These are phyloP conservation scores for Neopestalotiopsis sp. DNA, from an alignment of 2,329 filamentous ascomycete species.

Conservation along the genomic window DNA sequence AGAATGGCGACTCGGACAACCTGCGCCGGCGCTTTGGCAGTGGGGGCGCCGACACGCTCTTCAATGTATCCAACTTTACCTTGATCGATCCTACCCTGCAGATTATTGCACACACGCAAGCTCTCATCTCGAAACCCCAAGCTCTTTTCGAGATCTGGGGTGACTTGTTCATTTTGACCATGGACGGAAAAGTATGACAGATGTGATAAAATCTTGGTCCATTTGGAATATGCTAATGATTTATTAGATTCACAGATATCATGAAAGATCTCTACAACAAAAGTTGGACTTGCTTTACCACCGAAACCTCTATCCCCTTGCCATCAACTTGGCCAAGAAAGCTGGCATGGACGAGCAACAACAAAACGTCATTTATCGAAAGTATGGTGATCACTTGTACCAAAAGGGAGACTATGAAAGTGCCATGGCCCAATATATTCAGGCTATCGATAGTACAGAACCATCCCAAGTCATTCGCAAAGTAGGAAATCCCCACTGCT, in stretches of 20 bases:
- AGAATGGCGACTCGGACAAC: slow-evolving; percentile 58
- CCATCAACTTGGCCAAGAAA: slow-evolving; percentile 92
- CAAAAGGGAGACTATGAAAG: slow-evolving; percentile 95
- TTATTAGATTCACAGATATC: slow-evolving; percentile 77
- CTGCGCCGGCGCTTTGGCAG: slow-evolving; percentile 76
- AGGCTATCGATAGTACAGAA: slow-evolving; percentile 94
- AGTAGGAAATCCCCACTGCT: slow-evolving; percentile 47
- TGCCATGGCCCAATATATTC: slow-evolving; percentile 98
- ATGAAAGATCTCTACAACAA: slow-evolving; percentile 88
- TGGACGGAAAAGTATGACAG: slow-evolving; percentile 80
- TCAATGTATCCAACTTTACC: slow-evolving; percentile 87
- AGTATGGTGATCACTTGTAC: slow-evolving; percentile 93
- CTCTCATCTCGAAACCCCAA: slow-evolving; percentile 79
- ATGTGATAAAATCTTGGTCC: background rate
- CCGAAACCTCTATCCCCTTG: slow-evolving; percentile 87
- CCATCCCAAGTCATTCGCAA: slow-evolving; percentile 96
- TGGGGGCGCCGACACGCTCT: slow-evolving; percentile 74
- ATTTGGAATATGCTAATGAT: slow-evolving; percentile 26
- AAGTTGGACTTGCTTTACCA: slow-evolving; percentile 94
- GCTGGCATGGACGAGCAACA: slow-evolving; percentile 79
- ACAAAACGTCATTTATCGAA: slow-evolving; percentile 90
- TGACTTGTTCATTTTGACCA: slow-evolving; percentile 85
- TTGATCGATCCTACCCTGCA: slow-evolving; percentile 91
- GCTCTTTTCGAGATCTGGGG: slow-evolving; percentile 87
- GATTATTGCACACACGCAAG: slow-evolving; percentile 88